A percentile compares a stretch with the other conserved stretches of the same genome.
Evolutionary conservation across 2,329 filamentous ascomycete species (phyloP).

Genomic region (Lachnellula suecica): DNA sequence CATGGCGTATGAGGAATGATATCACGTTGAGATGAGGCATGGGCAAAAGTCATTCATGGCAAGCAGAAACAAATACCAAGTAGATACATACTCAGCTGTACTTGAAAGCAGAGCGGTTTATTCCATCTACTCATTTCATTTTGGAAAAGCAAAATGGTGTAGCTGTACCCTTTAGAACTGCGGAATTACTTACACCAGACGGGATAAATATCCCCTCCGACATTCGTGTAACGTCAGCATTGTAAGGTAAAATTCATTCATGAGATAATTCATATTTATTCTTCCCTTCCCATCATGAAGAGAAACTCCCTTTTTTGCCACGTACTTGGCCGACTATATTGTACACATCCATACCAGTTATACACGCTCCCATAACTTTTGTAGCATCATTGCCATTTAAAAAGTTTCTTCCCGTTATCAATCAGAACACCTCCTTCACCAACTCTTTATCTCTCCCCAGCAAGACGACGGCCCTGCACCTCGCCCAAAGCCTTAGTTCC

Average conservation of each 20-base stretch:
- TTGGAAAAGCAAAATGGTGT: no score
- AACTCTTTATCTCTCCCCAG: conserved; percentile 43
- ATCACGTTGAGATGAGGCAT: not conserved
- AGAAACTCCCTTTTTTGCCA: no score
- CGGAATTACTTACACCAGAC: no score
- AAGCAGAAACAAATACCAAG: not conserved
- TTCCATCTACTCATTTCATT: no score
- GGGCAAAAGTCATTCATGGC: not conserved
- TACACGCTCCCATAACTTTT: conserved; percentile 19
- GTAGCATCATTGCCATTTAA: conserved; percentile 5
- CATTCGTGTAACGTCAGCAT: no score
- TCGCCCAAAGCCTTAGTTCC: conserved; percentile 89
- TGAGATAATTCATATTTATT: not conserved
- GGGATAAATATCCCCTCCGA: no score
- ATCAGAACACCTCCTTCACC: not conserved
- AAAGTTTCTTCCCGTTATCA: not conserved
- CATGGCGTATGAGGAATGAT: not conserved
- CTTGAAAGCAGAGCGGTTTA: not conserved
- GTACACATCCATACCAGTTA: conserved; percentile 9
- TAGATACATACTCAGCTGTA: not conserved
- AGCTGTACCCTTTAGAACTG: no score
- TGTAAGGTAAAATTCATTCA: no score
- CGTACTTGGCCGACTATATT: conserved; percentile 15
- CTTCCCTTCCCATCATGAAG: no score
- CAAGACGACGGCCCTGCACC: conserved; percentile 83